These are phyloP conservation scores for Leccinum insolens DNA, from an alignment of 1,284 basidiomycete genomes.

Conservation along the genomic window DNA sequence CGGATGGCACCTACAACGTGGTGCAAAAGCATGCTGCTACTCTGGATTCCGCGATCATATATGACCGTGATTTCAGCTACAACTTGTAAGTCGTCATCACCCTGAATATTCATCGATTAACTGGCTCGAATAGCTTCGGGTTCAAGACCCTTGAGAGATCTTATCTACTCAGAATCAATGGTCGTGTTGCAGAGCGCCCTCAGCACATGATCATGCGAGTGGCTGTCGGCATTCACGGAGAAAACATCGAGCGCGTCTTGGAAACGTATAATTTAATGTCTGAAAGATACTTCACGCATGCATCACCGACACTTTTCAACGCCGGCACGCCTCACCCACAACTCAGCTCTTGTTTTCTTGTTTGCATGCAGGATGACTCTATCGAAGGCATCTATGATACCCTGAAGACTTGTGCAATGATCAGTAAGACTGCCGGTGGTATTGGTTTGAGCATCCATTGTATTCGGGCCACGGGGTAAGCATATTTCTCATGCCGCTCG, in stretches of 20 bases:
- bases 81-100: slow-evolving; percentile 66
- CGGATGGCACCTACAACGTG: slow-evolving; percentile 83
- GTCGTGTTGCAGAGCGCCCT: slow-evolving; percentile 95
- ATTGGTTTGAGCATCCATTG: slow-evolving; percentile 97
- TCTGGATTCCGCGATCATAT: slow-evolving; percentile 96
- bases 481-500: slow-evolving; percentile 23
- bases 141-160: slow-evolving; percentile 99
- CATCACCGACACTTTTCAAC: slow-evolving; percentile 98
- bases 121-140: slow-evolving; percentile 71
- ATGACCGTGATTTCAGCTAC: slow-evolving; percentile 98
- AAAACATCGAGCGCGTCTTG: slow-evolving; percentile 86
- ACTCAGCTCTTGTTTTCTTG: slow-evolving; percentile 96
- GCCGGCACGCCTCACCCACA: slow-evolving; percentile 96
- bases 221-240: slow-evolving; percentile 95
- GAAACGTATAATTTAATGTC: slow-evolving; percentile 97
- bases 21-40: slow-evolving; percentile 83
- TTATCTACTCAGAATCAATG: slow-evolving; percentile 93
- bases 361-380: slow-evolving; percentile 98
- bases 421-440: slow-evolving; percentile 98
- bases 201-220: slow-evolving; percentile 99
- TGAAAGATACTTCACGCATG: slow-evolving; percentile 97
- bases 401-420: slow-evolving; percentile 98
- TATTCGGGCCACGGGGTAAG: slow-evolving; percentile 93
- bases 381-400: slow-evolving; percentile 99
- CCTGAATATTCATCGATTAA: slow-evolving; percentile 5